Conservation (phyloP, 345 rosid genomes). For the Euphorbia peplus region DNA sequence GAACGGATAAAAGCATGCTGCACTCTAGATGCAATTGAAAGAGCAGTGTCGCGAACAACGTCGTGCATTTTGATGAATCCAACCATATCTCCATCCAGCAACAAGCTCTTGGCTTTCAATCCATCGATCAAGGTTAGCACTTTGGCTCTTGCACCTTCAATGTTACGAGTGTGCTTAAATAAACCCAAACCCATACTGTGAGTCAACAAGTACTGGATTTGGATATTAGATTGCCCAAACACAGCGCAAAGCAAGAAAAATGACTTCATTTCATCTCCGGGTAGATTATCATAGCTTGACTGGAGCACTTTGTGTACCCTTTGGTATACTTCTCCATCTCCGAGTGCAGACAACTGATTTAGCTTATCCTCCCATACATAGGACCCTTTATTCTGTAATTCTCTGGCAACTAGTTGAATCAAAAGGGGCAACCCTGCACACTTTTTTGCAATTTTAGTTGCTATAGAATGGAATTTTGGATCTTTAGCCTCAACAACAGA, state of each 20-base stretch:
- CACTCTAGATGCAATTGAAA: background rate
- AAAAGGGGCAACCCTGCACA: conserved; percentile 36
- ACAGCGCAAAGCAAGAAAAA: conserved; percentile 15
- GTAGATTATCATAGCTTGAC: conserved; percentile 27
- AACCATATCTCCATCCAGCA: background rate
- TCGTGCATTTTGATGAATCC: background rate
- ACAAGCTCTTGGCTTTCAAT: background rate
- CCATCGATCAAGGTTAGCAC: background rate
- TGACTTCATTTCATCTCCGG: conserved; percentile 21
- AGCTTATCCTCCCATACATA: background rate
- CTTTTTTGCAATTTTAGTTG: conserved; percentile 2
- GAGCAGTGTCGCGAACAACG: conserved; percentile 1
- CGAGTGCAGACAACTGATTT: background rate
- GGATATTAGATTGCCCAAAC: background rate
- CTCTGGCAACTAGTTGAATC: conserved; percentile 14
- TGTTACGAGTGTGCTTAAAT: background rate
- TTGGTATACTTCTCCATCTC: background rate
- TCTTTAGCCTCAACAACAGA: conserved; percentile 6
- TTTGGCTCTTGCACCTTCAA: background rate
- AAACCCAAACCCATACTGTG: background rate
- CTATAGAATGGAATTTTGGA: background rate
- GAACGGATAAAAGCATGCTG: background rate
- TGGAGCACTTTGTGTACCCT: conserved; percentile 2
- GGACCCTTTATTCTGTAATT: conserved; percentile 5
- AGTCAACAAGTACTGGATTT: background rate